Percentiles rank a stretch among this genome's conserved stretches.
phyloP scores from a whole-genome alignment of 192 early-diverging fungal species.

The Kappamyces sp. region DNA sequence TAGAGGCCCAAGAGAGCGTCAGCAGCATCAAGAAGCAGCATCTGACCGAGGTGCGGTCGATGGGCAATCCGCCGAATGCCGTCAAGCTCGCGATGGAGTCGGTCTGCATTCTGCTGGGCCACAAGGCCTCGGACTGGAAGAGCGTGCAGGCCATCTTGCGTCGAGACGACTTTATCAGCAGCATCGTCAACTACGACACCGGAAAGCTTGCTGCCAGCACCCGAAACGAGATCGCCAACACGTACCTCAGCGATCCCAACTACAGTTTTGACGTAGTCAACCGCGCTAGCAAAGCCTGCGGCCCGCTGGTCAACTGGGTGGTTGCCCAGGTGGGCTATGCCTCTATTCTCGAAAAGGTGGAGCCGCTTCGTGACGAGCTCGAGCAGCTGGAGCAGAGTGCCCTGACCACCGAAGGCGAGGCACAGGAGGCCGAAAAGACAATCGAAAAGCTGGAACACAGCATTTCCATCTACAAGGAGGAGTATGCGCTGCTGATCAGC shows the following conservation, averaged over 20 bases:
- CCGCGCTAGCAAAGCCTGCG: slow-evolving; percentile 95
- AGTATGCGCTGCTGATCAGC: slow-evolving; percentile 93
- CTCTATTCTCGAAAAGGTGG: slow-evolving; percentile 89
- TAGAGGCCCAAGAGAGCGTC: slow-evolving; percentile 90
- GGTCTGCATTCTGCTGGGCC: slow-evolving; percentile 90
- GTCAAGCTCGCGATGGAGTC: slow-evolving; percentile 97
- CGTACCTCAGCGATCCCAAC: slow-evolving; percentile 75
- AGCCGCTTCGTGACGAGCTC: slow-evolving; percentile 92
- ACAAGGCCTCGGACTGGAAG: slow-evolving; percentile 85
- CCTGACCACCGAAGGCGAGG: slow-evolving; percentile 62
- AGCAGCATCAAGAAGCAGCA: slow-evolving; percentile 94
- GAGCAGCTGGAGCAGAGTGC: slow-evolving; percentile 72
- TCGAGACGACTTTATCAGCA: slow-evolving; percentile 94
- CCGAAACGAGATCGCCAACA: slow-evolving; percentile 72
- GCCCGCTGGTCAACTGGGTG: slow-evolving; percentile 97
- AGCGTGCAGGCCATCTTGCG: slow-evolving; percentile 81
- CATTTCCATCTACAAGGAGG: slow-evolving; percentile 91
- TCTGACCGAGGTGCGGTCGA: slow-evolving; percentile 89
- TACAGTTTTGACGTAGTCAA: slow-evolving; percentile 96
- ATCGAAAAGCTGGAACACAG: slow-evolving; percentile 78
- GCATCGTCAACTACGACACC: slow-evolving; percentile 94
- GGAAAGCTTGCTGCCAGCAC: slow-evolving; percentile 72
- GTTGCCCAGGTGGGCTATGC: slow-evolving; percentile 92
- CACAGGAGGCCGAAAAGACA: slow-evolving; percentile 67
- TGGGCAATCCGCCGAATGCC: slow-evolving; percentile 93